phyloP scores from a whole-genome alignment of 2,329 filamentous ascomycete genomes.

The Akanthomyces muscarius region DNA sequence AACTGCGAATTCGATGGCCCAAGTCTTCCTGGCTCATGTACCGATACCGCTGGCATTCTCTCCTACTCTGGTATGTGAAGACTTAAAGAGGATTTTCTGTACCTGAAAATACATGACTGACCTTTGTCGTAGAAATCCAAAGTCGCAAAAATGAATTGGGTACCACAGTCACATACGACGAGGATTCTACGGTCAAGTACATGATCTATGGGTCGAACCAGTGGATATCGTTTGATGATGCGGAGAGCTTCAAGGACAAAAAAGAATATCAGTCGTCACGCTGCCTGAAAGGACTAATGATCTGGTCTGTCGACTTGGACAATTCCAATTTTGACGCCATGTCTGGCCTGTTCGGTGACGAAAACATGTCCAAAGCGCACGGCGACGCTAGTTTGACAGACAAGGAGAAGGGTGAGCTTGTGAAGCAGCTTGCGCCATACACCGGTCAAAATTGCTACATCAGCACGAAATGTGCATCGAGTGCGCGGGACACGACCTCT shows the following conservation, averaged over 20 bases:
- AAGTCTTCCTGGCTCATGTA: constrained; percentile 26
- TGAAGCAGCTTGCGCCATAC: constrained; percentile 21
- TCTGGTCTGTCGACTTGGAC: constrained; percentile 29
- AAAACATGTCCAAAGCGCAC: constrained; percentile 8
- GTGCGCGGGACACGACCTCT: background rate
- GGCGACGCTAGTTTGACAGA: background rate
- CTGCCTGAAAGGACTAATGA: constrained; percentile 26
- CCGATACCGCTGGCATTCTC: constrained; percentile 29
- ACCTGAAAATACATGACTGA: background rate
- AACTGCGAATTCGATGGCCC: constrained; percentile 22
- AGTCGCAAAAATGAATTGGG: constrained; percentile 22
- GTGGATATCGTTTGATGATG: constrained; percentile 37
- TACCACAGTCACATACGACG: constrained; percentile 23
- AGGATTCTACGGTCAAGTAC: constrained; percentile 31
- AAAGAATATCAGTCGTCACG: constrained; percentile 17
- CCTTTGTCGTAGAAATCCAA: constrained; percentile 30
- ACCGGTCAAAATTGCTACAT: constrained; percentile 29
- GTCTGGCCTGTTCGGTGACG: constrained; percentile 22
- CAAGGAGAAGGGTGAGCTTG: constrained; percentile 17
- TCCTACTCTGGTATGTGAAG: constrained; percentile 18
- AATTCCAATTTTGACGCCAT: constrained; percentile 23
- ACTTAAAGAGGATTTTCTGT: background rate
- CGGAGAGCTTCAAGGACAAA: constrained; percentile 24
- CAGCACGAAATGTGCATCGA: constrained; percentile 20
- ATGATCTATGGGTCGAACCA: constrained; percentile 31